Conservation (phyloP, 805 yeast species). For the Suhomyces faveliae region DNA sequence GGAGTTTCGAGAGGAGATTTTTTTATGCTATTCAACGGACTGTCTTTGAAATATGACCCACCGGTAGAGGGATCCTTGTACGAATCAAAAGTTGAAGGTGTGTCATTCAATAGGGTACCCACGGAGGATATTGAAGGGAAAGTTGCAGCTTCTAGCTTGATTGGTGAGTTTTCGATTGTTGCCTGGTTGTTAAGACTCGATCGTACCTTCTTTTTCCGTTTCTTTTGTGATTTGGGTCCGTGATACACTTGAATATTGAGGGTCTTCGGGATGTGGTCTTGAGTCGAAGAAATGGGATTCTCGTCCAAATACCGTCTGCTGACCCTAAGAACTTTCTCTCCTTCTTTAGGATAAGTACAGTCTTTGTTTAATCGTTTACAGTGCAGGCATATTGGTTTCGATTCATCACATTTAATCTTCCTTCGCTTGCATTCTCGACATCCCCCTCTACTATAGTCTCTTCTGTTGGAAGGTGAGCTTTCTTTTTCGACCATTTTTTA, state of each 20-base stretch:
- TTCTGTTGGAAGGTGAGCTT: conserved; percentile 4
- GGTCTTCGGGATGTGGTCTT: neutral
- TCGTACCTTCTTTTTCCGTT: neutral
- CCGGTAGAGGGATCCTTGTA: neutral
- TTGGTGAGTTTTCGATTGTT: neutral
- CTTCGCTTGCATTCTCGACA: conserved; percentile 44
- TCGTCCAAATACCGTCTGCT: conserved; percentile 12
- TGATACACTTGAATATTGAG: conserved; percentile 9
- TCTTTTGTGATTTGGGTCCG: conserved; percentile 9
- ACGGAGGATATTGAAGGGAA: neutral
- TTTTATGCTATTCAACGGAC: neutral
- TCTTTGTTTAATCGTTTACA: conserved; percentile 31
- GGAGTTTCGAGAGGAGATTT: neutral
- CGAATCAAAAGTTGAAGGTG: conserved; percentile 1
- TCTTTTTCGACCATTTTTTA: conserved; percentile 1
- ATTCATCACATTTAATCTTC: conserved; percentile 43
- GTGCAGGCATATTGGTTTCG: conserved; percentile 30
- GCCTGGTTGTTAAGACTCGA: neutral
- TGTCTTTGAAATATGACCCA: neutral
- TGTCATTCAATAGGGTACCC: neutral
- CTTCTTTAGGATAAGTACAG: conserved; percentile 36
- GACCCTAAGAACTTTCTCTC: conserved; percentile 35
- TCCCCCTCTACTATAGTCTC: conserved; percentile 37
- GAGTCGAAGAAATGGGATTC: conserved; percentile 4
- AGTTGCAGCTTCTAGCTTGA: neutral